A percentile compares a stretch with the other conserved stretches of the same genome.
Conservation (phyloP, 2,329 filamentous ascomycete genomes). For the Sclerotiophoma versabilis region DNA sequence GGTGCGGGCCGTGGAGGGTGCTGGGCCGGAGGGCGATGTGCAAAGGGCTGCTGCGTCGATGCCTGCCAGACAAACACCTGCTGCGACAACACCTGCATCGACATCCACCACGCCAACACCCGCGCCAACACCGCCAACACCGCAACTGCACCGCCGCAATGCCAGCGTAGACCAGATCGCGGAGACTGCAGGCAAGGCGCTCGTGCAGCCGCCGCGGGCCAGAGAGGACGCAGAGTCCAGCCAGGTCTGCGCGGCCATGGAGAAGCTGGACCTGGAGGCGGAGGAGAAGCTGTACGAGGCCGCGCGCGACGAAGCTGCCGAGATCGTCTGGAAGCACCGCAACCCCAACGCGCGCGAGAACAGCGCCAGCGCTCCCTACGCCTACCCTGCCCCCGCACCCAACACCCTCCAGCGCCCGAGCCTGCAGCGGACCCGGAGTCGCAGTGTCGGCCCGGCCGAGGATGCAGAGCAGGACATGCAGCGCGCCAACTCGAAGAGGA, state of each 20-base stretch:
- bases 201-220: slow-evolving; percentile 48
- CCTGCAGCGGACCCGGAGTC: slow-evolving; percentile 70
- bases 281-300: slow-evolving; percentile 71
- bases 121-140: slow-evolving; percentile 26
- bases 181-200: slow-evolving; percentile 36
- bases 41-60: not conserved
- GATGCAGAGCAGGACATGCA: slow-evolving; percentile 42
- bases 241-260: slow-evolving; percentile 74
- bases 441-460: slow-evolving; percentile 47
- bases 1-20: slow-evolving; percentile 39
- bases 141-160: slow-evolving; percentile 34
- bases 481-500: slow-evolving; percentile 41
- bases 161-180: slow-evolving; percentile 40
- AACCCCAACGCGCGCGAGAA: slow-evolving; percentile 71
- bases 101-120: no score
- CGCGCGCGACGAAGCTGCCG: slow-evolving; percentile 78
- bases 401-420: slow-evolving; percentile 64
- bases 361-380: slow-evolving; percentile 55
- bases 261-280: slow-evolving; percentile 73
- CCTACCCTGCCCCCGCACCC: slow-evolving; percentile 61
- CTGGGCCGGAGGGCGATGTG: slow-evolving; percentile 29
- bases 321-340: slow-evolving; percentile 79
- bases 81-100: no score
- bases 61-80: no score
- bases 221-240: slow-evolving; percentile 51